Base-by-base conservation (phyloP, 768 basidiomycete species). In the Amanita brunnescens region DNA sequence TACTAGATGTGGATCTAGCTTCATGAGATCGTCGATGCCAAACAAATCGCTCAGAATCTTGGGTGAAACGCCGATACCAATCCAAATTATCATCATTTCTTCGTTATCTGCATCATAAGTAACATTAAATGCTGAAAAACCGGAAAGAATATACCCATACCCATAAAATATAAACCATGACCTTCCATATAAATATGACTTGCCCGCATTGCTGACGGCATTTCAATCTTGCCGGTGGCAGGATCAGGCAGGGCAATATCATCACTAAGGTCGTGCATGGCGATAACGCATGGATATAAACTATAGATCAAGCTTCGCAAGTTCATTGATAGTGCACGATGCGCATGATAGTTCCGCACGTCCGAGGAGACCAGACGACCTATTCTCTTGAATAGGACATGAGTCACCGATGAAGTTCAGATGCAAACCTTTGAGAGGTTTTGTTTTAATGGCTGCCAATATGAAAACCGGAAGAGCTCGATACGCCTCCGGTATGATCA, bases 401-500 rank as follows among this genome's bases (percentile, higher is more conserved):
- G 8, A 32, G 34, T 6, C 35, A 21, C 29, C 14, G 39, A 37
- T 18, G 10, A 23, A 23, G 7, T 35, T 54, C 23, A 37, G 29
- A 42, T 30, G 14, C 34, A 53, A 61, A 83, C 95, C 91, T 83
- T 96, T 95, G n/a, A 99, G 68, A 16, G 92, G 84, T 64, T 96
- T 95, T 47, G 79, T 79, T 70, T 99, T 99, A 41, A 87, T 74
- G 30, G 97, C 78, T 9, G 83, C 83, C 2, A 97, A 72, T 2
- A 79, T 78, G 62, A 85, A 93, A 14, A 91, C 73, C 0, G 93
- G 91, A 38, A 98, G 76, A 1, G 85, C 76, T 60, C 86, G 85
- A 74, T 92, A 93, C 0, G 87, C 85, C 67, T 98, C 96, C 5
- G 96, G 96, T 21, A 99, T 80, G 54, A 99, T 87, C 55, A 99